phyloP scores from a whole-genome alignment of 139 green algal species.

The Trebouxia sp. region DNA sequence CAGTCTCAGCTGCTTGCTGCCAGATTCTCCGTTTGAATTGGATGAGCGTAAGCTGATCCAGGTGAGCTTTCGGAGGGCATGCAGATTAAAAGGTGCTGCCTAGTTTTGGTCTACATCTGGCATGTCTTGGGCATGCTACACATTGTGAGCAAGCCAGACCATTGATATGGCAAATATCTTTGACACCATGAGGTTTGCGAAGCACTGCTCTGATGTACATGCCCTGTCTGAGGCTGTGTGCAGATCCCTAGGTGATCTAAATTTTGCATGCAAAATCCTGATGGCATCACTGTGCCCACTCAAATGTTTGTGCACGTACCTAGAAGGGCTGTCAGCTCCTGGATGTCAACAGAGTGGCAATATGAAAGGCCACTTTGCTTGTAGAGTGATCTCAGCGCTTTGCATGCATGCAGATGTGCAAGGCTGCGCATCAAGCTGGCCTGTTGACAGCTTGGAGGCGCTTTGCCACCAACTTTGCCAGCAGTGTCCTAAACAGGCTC shows the following conservation, averaged over 20 bases:
- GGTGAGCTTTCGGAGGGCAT: neutral
- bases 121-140: neutral
- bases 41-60: neutral
- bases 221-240: no score
- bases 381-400: neutral
- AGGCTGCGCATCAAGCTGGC: slow-evolving; percentile 13
- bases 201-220: no score
- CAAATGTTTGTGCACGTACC: no score
- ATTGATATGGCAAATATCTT: no score
- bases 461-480: slow-evolving; percentile 10
- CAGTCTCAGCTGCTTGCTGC: slow-evolving; percentile 10
- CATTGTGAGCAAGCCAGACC: no score
- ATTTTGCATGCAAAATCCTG: no score
- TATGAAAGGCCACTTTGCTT: neutral
- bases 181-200: no score
- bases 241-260: no score
- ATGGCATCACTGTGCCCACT: no score
- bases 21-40: neutral
- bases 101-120: neutral
- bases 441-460: neutral
- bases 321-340: no score
- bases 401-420: slow-evolving; percentile 27
- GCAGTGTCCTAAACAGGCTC: neutral
- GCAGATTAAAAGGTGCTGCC: no score
- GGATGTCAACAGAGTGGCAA: no score